Evolutionary conservation across 495 filamentous ascomycete genomes (phyloP), one percentile per base, ranked within the genome.

Genomic region (Gamarada debralockiae): DNA sequence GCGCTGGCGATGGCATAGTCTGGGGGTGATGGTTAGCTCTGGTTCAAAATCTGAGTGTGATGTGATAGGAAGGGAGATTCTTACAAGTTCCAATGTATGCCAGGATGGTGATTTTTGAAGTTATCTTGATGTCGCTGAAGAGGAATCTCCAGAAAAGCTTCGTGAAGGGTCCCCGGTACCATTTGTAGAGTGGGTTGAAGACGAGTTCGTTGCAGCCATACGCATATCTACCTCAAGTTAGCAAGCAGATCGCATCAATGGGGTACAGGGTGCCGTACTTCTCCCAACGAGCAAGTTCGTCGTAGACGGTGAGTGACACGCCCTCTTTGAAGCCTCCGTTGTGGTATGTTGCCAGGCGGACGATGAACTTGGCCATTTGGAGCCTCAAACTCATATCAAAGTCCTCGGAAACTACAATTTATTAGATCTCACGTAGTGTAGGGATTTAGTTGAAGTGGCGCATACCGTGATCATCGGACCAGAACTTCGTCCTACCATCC

Each of bases 321-420:
- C 85, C 85, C 63, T 89, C 85, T 58, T 87, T 84, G 70, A 86
- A 89, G 13, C 78, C 85, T 8, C 79, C 71, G 29, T 77, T 75
- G n/a, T 75, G 76, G 63, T 86, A 89, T 13, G 81, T 71, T n/a
- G 76, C 85, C 22, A 86, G 74, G 25, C 85, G 75, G 39, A 87
- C 70, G 23, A 78, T 71, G 63, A 84, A 86, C 7, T 82, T 82
- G 41, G 57, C 66, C 24, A 73, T 77, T 58, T 89, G 85, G 36
- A 89, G 74, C 36, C 82, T 80, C 5, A 89, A 75, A 17, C 83
- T 73, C 79, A 87, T 86, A 33, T 89, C 85, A 52, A 89, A 89
- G 58, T 89, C 85, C 56, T 89, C 85, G 0, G 85, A 87, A 36
- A 89, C 85, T n/a, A n/a, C n/a, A n/a, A n/a, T n/a, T n/a, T n/a